These are phyloP conservation scores for Amyloporia xantha DNA, from an alignment of 768 basidiomycete species.

Conservation along the genomic window DNA sequence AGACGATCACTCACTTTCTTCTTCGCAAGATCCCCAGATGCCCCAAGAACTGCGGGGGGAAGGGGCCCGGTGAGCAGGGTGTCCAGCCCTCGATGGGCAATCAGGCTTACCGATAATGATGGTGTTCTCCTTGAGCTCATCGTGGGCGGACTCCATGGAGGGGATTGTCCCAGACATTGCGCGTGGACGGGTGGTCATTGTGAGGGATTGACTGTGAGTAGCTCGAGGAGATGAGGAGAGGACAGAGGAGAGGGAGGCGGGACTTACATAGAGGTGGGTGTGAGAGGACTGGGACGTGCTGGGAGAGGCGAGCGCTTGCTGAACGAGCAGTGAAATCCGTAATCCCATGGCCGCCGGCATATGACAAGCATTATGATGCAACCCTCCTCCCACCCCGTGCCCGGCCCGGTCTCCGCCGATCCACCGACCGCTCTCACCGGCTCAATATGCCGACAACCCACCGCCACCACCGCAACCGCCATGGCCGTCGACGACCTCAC, in stretches of 20 bases:
- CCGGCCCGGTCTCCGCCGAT: conserved; percentile 10
- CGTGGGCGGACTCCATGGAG: conserved; percentile 72
- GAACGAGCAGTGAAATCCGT: conserved; percentile 12
- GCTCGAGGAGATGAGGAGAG: conserved; percentile 12
- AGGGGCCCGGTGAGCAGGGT: neutral
- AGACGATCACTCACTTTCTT: conserved; percentile 65
- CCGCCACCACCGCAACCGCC: conserved; percentile 6
- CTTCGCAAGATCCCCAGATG: conserved; percentile 96
- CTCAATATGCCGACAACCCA: neutral
- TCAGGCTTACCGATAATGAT: conserved; percentile 66
- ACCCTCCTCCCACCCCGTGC: conserved; percentile 1
- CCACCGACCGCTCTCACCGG: conserved; percentile 1
- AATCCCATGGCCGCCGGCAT: neutral
- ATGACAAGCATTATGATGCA: conserved; percentile 13
- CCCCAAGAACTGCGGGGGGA: conserved; percentile 71
- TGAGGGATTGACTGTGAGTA: conserved; percentile 2
- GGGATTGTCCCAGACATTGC: conserved; percentile 79
- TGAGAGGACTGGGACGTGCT: conserved; percentile 1
- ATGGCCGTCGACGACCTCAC: conserved; percentile 24
- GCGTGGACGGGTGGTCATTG: conserved; percentile 33
- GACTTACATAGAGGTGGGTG: neutral
- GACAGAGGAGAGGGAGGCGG: conserved; percentile 5
- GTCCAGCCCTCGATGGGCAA: conserved; percentile 1
- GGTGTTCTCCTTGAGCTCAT: conserved; percentile 81
- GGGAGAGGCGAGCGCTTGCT: conserved; percentile 8